Percentiles rank a stretch among this genome's conserved stretches.
Conservation (phyloP, 2,329 filamentous ascomycete species). For the Phialocephala sp. region DNA sequence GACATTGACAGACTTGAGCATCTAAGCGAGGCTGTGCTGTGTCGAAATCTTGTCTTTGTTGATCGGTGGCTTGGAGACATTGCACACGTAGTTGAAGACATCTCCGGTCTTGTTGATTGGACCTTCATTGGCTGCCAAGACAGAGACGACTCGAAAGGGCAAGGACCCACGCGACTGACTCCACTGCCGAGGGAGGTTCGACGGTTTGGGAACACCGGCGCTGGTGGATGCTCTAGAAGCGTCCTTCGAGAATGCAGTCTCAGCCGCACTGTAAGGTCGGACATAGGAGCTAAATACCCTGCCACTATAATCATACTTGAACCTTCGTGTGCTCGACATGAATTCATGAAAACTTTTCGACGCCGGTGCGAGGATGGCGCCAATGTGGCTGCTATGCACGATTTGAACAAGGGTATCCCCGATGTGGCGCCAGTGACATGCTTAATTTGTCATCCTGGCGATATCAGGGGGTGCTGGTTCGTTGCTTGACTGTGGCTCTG, state of each 20-base stretch:
- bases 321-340: too few relatives aligned
- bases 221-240: neutral
- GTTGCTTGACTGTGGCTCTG: neutral
- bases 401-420: neutral
- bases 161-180: neutral
- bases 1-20: neutral
- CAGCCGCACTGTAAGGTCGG: too few relatives aligned
- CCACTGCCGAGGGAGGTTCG: too few relatives aligned
- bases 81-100: constrained; percentile 4
- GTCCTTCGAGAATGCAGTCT: neutral
- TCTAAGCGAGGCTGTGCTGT: neutral
- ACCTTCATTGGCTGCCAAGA: neutral
- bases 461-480: neutral
- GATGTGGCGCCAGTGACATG: constrained; percentile 3
- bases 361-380: neutral
- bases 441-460: neutral
- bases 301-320: too few relatives aligned
- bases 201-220: too few relatives aligned
- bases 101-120: neutral
- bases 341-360: neutral
- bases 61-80: neutral
- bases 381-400: neutral
- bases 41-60: neutral
- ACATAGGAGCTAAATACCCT: too few relatives aligned
- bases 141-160: neutral